Evolutionary conservation across 306 rosid species (phyloP), one percentile per base, ranked within the genome.

Genomic region (Neltuma alba): DNA sequence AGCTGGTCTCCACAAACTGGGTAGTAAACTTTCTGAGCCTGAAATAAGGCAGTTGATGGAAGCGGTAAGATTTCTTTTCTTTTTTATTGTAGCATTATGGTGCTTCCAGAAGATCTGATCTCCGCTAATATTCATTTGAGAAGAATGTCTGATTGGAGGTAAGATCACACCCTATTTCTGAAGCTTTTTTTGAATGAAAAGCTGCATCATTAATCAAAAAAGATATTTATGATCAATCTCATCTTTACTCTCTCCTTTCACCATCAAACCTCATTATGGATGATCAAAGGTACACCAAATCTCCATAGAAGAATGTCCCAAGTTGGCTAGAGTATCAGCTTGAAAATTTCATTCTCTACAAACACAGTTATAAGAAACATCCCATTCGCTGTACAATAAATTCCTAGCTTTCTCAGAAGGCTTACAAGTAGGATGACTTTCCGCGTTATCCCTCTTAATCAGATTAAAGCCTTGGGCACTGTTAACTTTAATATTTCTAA

Each of bases 1-100:
- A 74, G 99, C 94, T 37, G 99, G 99, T 81, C 96, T 94, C 78
- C 99, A 89, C 8, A 94, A 92, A 89, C 85, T 94, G 25, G 97
- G 97, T 63, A 91, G 87, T 62, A 94, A 89, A 89, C 90, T 94
- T 70, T 91, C 99, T 9, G 99, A 94, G 91, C 88, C 97, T 33
- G 97, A 94, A 92, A 93, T 89, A 76, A 92, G 88, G 83, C 97
- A 92, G 83, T 81, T 92, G 83, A 94, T 94, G 97, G 95, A 94
- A 87, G 97, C 99, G 86, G 99, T 94, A 83, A 79, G 88, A 69
- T 79, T 47, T 89, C 70, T 69, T 27, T 57, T 61, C 61, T 76
- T 52, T 69, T 41, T 33, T 31, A 23, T 45, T 34, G 5, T 57
- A 41, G 52, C 61, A 40, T 66, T 14, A 15, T 60, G 41, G 50